Evolutionary conservation across 306 rosid species (phyloP), one percentile per base, ranked within the genome.

Genomic region (Cucurbita moschata): DNA sequence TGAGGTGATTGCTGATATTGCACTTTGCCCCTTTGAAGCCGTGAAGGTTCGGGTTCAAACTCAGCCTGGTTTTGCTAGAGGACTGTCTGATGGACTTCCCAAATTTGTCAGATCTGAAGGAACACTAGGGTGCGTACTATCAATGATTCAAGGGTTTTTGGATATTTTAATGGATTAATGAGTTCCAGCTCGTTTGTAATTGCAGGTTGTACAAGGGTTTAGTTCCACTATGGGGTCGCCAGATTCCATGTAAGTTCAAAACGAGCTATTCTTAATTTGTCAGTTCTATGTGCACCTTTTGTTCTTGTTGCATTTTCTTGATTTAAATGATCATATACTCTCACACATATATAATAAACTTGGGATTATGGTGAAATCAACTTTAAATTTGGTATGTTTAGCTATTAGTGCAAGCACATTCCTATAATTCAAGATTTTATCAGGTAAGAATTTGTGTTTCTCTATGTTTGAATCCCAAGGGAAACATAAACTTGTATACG

Each of bases 1-100:
- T 0, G 98, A 92, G 90, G 83, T 92, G 56, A 92, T 92, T 74
- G 98, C 98, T 0, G 98, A 90, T 76, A 0, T 92, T 81, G 98
- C 92, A 0, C 96, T 92, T 62, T 92, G 98, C 88, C 98, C 98
- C 43, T 82, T 92, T 0, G 98, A 92, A 83, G 98, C 98, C 3
- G 98, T 92, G 73, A 92, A 92, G 84, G 98, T 92, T 54, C 91
- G 98, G n/a, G 98, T 92, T 13, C 98, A 92, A 77, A 92, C 98
- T 15, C 98, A 90, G 81, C 96, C 98, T 74, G 96, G 98, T 69
- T 92, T 92, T 66, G 98, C 93, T 6, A 86, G 93, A 76, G 98
- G 98, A 56, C 79, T 92, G 42, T 52, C 91, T 7, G 98, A 92
- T 76, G 98, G 98, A 16, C 71, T 92, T 10, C 96, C 98, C 4